Evolutionary conservation across 805 yeast species (phyloP).

Genomic region (Komagataella pastoris): DNA sequence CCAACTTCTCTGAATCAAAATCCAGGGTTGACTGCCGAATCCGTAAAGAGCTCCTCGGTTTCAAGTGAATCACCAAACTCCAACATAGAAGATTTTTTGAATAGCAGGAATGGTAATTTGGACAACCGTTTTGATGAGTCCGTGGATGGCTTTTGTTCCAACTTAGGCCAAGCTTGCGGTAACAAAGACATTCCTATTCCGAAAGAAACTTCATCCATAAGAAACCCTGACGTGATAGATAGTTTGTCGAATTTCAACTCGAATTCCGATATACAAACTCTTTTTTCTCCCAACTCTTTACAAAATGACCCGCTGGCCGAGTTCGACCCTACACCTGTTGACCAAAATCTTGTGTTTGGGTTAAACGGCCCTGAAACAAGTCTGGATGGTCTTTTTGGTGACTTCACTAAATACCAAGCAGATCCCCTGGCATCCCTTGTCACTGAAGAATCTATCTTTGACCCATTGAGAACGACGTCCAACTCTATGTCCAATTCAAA

Average conservation of each 20-base stretch:
- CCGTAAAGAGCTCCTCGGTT: slow-evolving; percentile 1
- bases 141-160: slow-evolving; percentile 62
- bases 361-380: not conserved
- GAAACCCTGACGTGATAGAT: not conserved
- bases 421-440: slow-evolving; percentile 31
- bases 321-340: slow-evolving; percentile 33
- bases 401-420: slow-evolving; percentile 3
- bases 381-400: slow-evolving; percentile 1
- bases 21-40: not conserved
- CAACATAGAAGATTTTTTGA: not conserved
- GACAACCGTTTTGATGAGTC: slow-evolving; percentile 49
- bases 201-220: slow-evolving; percentile 7
- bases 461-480: slow-evolving; percentile 26
- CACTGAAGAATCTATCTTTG: slow-evolving; percentile 44
- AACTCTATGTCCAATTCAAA: not conserved
- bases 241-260: not conserved
- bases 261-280: not conserved
- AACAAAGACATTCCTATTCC: slow-evolving; percentile 60
- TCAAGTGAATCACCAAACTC: slow-evolving; percentile 3
- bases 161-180: slow-evolving; percentile 76
- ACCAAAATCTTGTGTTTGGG: slow-evolving; percentile 37
- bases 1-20: not conserved
- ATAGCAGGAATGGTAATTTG: slow-evolving; percentile 18
- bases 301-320: slow-evolving; percentile 30
- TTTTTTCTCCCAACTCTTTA: not conserved